Conservation (phyloP, 495 filamentous ascomycete genomes). For the Xylaria intraflava region DNA sequence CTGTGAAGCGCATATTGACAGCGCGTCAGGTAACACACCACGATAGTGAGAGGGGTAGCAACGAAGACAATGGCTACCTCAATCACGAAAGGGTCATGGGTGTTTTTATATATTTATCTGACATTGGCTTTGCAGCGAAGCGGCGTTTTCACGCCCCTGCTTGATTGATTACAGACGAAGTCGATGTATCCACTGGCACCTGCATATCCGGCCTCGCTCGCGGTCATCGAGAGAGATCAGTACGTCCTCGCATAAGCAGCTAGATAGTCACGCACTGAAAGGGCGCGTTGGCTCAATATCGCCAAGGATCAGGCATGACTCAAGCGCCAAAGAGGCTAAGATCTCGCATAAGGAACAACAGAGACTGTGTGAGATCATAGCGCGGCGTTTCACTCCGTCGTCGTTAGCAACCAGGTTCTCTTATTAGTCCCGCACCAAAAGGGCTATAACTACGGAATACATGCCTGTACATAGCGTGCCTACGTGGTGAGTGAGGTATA, state of each 20-base stretch:
- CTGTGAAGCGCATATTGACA: conserved; percentile 10
- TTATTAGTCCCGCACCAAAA: too few species aligned
- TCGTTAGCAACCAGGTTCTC: neutral
- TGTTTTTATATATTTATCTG: conserved; percentile 5
- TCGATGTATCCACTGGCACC: conserved; percentile 1
- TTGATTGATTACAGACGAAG: neutral
- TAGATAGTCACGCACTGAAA: neutral
- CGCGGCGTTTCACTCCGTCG: neutral
- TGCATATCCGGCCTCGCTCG: neutral
- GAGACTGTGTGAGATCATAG: neutral
- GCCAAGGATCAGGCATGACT: conserved; percentile 4
- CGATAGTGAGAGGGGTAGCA: neutral
- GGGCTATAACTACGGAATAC: too few species aligned
- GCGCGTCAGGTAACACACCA: neutral
- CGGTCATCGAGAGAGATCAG: neutral
- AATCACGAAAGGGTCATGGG: neutral
- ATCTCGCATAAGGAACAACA: neutral
- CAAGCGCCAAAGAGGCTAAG: neutral
- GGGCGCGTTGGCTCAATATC: conserved; percentile 5
- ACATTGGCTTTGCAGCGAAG: neutral
- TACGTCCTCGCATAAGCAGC: neutral
- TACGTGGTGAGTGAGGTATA: too few species aligned
- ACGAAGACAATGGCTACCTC: conserved; percentile 5
- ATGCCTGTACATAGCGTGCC: too few species aligned
- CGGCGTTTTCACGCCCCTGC: neutral